These are phyloP conservation scores for Eucalyptus sideroxylon DNA, from an alignment of 345 rosid genomes.

Conservation along the genomic window DNA sequence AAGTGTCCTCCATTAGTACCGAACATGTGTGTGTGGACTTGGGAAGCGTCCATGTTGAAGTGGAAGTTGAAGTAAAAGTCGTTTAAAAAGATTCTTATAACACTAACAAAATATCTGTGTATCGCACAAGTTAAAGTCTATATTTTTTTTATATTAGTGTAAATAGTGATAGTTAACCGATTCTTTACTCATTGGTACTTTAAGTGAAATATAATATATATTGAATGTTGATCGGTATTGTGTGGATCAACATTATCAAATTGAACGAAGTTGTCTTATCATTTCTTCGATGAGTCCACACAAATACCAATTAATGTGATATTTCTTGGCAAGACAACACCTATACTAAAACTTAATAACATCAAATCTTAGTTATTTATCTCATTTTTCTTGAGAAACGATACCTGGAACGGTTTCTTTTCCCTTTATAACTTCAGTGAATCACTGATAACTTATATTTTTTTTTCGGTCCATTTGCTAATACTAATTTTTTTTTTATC, in stretches of 20 bases:
- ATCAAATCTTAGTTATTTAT: not conserved
- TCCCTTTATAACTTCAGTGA: not conserved
- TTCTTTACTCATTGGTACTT: not conserved
- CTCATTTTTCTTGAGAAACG: too few species aligned
- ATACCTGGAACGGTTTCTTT: rapidly evolving
- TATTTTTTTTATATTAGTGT: too few species aligned
- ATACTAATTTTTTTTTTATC: too few species aligned
- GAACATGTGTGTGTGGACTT: not conserved
- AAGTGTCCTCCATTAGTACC: not conserved
- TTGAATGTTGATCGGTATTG: not conserved
- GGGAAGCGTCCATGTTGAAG: not conserved
- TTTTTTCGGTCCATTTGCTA: too few species aligned
- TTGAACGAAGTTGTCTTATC: not conserved
- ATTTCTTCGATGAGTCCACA: not conserved
- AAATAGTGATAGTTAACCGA: too few species aligned
- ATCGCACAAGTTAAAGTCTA: too few species aligned
- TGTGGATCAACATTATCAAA: not conserved
- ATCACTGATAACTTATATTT: not conserved
- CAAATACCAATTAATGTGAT: not conserved
- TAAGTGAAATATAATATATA: too few species aligned
- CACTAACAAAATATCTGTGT: too few species aligned
- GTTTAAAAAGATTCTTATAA: too few species aligned
- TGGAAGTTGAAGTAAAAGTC: too few species aligned
- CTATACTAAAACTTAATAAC: too few species aligned
- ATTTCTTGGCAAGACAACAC: not conserved